Evolutionary conservation across 129 eudicot genomes (phyloP).

Genomic region (Flaveria bidentis): DNA sequence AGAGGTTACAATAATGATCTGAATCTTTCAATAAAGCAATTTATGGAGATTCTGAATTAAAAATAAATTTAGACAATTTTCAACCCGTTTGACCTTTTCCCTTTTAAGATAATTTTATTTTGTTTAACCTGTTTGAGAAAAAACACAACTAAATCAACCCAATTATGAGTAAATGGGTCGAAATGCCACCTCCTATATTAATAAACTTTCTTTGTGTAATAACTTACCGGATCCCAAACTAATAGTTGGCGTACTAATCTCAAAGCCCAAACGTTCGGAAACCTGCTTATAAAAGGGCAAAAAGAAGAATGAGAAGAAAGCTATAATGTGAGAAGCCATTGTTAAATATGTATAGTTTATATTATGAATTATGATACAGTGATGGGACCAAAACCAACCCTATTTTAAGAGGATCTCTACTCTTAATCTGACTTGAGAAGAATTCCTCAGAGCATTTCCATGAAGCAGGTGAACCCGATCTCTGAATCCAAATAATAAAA

Average conservation of each 20-base stretch:
- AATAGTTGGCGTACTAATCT: constrained; percentile 90
- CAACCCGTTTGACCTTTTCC: constrained; percentile 1
- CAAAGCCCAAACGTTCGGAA: constrained; percentile 89
- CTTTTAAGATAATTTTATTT: background rate
- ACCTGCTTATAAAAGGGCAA: constrained; percentile 51
- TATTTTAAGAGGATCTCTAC: constrained; percentile 86
- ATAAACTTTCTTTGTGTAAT: background rate
- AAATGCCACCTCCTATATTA: background rate
- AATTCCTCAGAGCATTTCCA: constrained; percentile 99
- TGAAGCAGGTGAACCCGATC: constrained; percentile 79
- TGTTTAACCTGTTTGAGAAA: background rate
- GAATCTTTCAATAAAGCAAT: background rate
- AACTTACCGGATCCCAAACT: constrained; percentile 92
- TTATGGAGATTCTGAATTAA: background rate
- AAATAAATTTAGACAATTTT: background rate
- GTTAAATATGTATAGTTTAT: constrained; percentile 2
- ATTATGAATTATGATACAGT: background rate
- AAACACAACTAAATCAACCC: constrained; percentile 8
- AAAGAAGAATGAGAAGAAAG: background rate
- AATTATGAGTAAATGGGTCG: background rate
- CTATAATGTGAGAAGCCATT: background rate
- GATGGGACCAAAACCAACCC: constrained; percentile 54
- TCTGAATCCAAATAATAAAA: constrained; percentile 43
- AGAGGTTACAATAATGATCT: background rate
- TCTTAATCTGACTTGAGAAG: constrained; percentile 72